Evolutionary conservation across 2,329 filamentous ascomycete genomes (phyloP), one percentile per base, ranked within the genome.

Genomic region (Exophiala sp.): DNA sequence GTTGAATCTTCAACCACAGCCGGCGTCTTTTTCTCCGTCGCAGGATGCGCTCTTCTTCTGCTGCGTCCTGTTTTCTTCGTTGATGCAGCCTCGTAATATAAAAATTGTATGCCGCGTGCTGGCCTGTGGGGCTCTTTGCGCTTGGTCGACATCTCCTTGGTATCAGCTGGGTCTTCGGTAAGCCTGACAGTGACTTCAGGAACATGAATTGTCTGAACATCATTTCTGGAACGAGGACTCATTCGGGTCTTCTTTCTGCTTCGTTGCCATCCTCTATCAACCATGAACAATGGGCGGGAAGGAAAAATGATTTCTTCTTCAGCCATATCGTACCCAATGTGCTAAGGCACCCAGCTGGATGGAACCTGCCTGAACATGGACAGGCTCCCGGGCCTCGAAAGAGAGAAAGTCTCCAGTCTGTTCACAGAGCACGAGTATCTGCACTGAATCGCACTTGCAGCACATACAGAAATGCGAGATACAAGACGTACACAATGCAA

Each of bases 261-360:
- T 10, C 57, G 50, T 21, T 60, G 51, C 59, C 57, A 59, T 7
- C 57, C 49, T 43, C 59, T 45, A 41, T 62, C 59, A 14, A 62
- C 54, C 54, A 62, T 59, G 38, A 62, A 58, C 3, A 62, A 35
- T 21, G 59, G 52, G 24, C 57, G 40, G 10, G 49, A 40, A 2
- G 58, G 58, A 14, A 55, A 58, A 12, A 60, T 51, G 14, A 60
- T 47, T 11, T 46, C 52, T 54, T 59, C 56, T 34, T 55, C 58
- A 5, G 48, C 47, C 58, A 60, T 60, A 18, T 9, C 24, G 36
- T 16, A 43, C 24, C 24, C 24, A 29, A 29, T 29, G 24, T 29
- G 5, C 24, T 29, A 29, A 29, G 24, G 24, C 24, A 8, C 4
- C 5, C 24, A 29, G 24, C 16, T 18, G 16, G 16, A 18, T 18